Base-by-base conservation (phyloP, 2,329 filamentous ascomycete species). In the Myriosclerotinia scirpicola region DNA sequence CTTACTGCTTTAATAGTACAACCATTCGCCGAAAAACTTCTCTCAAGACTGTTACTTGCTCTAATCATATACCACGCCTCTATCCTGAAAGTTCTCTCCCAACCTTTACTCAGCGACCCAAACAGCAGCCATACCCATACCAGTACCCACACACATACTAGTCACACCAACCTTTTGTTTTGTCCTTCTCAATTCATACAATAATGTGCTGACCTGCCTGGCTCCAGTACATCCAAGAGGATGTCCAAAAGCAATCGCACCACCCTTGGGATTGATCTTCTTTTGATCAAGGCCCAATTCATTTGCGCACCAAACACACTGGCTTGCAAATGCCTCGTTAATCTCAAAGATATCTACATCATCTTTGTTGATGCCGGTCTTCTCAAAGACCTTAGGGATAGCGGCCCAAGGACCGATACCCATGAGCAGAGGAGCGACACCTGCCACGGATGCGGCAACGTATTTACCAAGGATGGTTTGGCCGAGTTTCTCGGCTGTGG, bases 311-410 rank as follows among this genome's bases (percentile, higher is more conserved):
- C 91, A 98, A 72, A 98, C 80, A 79, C 92, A 97, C 84, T 98
- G 94, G 70, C 87, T 91, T 42, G 95, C 95, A 79, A 99, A 99
- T 1, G 95, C 95, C 85, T 99, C 95, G 83, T 99, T 99, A 85
- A 99, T 97, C 86, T 99, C 95, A 76, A 87, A 98, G 76, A 98
- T 94, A 78, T 98, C 95, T 40, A 99, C 92, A 73, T 98, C 94
- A 67, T 96, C 90, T 79, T 89, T 92, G 77, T 83, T 84, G 74
- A 99, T 87, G 68, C 93, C 93, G 0, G 93, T 91, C 78, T 95
- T 93, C 77, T 91, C 85, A 66, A 97, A 88, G 5, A 92, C 93
- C 77, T 93, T 90, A 71, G 95, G 95, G 75, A 99, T 98, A 67
- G 95, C 93, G 80, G 93, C 93, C 87, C 92, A 97, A 61, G 95